Evolutionary conservation across 352 stramenopile species (phyloP).

Genomic region (Elongisporangium undulatum): DNA sequence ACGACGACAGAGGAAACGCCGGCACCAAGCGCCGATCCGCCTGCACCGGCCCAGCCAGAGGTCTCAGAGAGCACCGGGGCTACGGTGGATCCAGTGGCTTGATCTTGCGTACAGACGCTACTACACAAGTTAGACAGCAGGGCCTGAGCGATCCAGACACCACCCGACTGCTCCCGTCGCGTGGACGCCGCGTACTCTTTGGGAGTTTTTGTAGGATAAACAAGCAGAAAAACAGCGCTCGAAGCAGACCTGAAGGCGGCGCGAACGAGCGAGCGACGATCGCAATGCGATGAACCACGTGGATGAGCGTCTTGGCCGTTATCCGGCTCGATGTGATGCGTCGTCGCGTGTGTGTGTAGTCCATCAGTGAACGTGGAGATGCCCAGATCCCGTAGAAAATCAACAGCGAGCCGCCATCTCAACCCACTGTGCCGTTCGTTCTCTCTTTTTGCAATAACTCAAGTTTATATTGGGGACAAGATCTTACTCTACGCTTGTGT

Average conservation of each 20-base stretch:
- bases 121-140: slow-evolving; percentile 1
- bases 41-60: background rate
- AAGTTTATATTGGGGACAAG: background rate
- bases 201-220: background rate
- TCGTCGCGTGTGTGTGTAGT: too few relatives aligned
- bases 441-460: background rate
- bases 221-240: background rate
- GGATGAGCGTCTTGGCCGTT: background rate
- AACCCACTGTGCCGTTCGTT: too few relatives aligned
- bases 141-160: background rate
- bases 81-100: slow-evolving; percentile 15
- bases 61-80: background rate
- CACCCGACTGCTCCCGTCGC: background rate
- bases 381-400: background rate
- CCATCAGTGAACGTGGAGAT: too few relatives aligned
- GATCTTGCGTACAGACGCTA: slow-evolving; percentile 12
- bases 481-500: background rate
- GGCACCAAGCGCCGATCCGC: background rate
- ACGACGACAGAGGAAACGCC: background rate
- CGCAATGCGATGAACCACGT: background rate
- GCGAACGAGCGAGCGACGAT: background rate
- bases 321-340: too few relatives aligned
- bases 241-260: background rate
- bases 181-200: background rate
- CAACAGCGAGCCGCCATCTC: too few relatives aligned